A percentile compares a stretch with the other conserved stretches of the same genome.
phyloP scores from a whole-genome alignment of 495 filamentous ascomycete species.

The Podospora australis region DNA sequence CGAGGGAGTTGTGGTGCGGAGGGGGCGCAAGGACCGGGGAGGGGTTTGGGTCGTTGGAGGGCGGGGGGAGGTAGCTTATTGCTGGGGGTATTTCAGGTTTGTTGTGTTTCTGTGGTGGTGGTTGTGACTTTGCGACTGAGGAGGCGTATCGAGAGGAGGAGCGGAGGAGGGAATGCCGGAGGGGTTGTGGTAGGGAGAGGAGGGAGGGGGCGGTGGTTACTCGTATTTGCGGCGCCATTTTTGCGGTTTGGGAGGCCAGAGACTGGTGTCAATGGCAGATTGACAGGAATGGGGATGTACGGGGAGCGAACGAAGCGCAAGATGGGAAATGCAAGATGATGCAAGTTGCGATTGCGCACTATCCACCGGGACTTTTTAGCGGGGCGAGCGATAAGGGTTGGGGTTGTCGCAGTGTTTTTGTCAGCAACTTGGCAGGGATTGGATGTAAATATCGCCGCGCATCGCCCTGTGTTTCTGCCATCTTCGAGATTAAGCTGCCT shows the following conservation, averaged over 20 bases:
- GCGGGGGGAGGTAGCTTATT: conserved; percentile 25
- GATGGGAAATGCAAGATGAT: too few species aligned
- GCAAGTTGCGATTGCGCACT: too few species aligned
- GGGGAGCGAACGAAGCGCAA: too few species aligned
- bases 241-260: too few species aligned
- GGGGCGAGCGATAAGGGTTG: conserved; percentile 14
- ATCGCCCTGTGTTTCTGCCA: too few species aligned
- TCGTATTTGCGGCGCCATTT: too few species aligned
- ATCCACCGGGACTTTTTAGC: not conserved
- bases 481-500: not conserved
- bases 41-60: conserved; percentile 29
- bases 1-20: conserved; percentile 12
- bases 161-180: not conserved
- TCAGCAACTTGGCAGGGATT: not conserved
- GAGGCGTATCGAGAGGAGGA: not conserved
- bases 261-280: too few species aligned
- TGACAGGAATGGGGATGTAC: too few species aligned
- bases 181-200: not conserved
- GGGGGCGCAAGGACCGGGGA: conserved; percentile 14
- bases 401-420: conserved; percentile 9
- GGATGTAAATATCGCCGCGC: too few species aligned
- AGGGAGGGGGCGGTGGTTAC: not conserved
- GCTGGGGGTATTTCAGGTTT: not conserved
- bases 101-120: not conserved
- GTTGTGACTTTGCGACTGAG: not conserved